Evolutionary conservation across 192 early-diverging fungal species (phyloP).

Genomic region (Mortierella antarctica): DNA sequence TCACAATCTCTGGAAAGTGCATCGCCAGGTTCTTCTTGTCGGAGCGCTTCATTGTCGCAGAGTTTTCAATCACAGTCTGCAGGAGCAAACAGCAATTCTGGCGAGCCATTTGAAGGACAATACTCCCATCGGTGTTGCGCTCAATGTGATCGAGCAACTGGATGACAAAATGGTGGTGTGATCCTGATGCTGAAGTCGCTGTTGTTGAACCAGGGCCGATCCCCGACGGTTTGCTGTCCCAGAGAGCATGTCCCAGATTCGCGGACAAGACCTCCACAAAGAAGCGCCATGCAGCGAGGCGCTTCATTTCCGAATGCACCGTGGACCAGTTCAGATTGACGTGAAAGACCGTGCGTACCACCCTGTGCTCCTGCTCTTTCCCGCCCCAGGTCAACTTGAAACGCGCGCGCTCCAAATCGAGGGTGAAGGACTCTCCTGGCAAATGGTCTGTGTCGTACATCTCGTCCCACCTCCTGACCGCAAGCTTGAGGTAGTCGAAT

Average conservation of each 20-base stretch:
- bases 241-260: constrained; percentile 27
- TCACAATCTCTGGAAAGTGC: constrained; percentile 39
- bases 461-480: constrained; percentile 39
- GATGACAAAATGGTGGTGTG: constrained; percentile 30
- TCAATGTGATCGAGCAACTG: constrained; percentile 34
- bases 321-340: constrained; percentile 47
- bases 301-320: constrained; percentile 44
- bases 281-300: constrained; percentile 43
- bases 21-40: constrained; percentile 49
- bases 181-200: constrained; percentile 8
- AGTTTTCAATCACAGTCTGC: constrained; percentile 38
- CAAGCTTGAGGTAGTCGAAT: constrained; percentile 36
- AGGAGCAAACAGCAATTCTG: constrained; percentile 39
- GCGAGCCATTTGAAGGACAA: constrained; percentile 28
- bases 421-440: constrained; percentile 45
- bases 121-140: constrained; percentile 35
- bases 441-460: constrained; percentile 30
- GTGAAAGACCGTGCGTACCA: constrained; percentile 30
- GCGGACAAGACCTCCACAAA: constrained; percentile 35
- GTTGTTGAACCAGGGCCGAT: neutral
- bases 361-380: constrained; percentile 11
- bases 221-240: constrained; percentile 8
- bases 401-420: constrained; percentile 30
- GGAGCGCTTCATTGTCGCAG: constrained; percentile 17
- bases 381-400: constrained; percentile 37